These are phyloP conservation scores for Micractinium sp. DNA, from an alignment of 139 green algal species.

Conservation along the genomic window DNA sequence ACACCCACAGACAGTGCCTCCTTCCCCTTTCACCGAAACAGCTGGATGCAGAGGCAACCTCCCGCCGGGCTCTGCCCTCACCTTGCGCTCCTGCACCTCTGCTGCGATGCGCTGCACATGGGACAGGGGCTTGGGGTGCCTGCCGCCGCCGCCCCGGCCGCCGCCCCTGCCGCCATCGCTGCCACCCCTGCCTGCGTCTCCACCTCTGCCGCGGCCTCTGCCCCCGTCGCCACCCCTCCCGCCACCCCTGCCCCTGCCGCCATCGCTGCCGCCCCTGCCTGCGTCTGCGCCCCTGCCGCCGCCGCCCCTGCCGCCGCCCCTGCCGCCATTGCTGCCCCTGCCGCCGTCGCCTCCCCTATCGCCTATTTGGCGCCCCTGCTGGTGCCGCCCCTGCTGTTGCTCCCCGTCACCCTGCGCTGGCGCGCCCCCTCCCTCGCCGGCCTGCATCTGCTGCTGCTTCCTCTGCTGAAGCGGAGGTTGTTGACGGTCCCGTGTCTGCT, in stretches of 20 bases:
- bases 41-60: not conserved
- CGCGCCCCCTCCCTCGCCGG: not conserved
- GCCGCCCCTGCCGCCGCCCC: too few species aligned
- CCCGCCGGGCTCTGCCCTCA: not conserved
- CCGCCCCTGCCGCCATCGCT: not conserved
- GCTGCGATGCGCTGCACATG: constrained; percentile 44
- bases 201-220: too few species aligned
- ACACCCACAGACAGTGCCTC: too few species aligned
- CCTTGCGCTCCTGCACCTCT: constrained; percentile 43
- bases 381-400: not conserved
- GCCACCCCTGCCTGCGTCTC: not conserved
- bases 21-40: too few species aligned
- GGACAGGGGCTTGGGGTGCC: constrained; percentile 32
- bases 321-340: not conserved
- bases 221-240: too few species aligned
- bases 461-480: not conserved
- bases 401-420: not conserved
- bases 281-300: too few species aligned
- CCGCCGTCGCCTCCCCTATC: not conserved
- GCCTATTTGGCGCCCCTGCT: not conserved
- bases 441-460: not conserved
- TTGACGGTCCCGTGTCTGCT: constrained; percentile 17
- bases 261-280: too few species aligned
- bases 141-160: not conserved
- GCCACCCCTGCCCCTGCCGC: too few species aligned